These are phyloP conservation scores for Lignosus rhinocerotis DNA, from an alignment of 1,284 basidiomycete species.

Conservation along the genomic window DNA sequence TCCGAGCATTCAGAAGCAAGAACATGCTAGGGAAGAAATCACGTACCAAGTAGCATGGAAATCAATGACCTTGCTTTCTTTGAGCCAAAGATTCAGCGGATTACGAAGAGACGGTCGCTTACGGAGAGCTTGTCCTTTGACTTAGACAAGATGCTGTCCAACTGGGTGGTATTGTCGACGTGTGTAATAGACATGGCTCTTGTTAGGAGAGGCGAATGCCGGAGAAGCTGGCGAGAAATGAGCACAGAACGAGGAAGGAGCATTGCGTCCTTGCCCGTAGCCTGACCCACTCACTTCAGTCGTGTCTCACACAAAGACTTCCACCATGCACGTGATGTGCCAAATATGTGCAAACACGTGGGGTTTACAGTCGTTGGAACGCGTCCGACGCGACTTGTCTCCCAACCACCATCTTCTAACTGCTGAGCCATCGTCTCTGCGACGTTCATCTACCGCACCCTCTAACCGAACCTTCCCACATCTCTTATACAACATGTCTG, in stretches of 20 bases:
- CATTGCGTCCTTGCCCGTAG: conserved; percentile 12
- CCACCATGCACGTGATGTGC: conserved; percentile 17
- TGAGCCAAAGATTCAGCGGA: background rate
- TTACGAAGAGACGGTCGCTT: conserved; percentile 20
- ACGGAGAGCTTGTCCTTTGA: conserved; percentile 69
- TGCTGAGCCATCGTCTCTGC: conserved; percentile 15
- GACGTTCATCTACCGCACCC: conserved; percentile 2
- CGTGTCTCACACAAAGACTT: conserved; percentile 4
- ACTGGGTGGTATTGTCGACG: conserved; percentile 58
- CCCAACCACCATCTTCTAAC: conserved; percentile 20
- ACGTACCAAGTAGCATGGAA: conserved; percentile 77
- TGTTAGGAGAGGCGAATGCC: conserved; percentile 1
- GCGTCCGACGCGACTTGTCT: conserved; percentile 26
- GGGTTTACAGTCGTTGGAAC: conserved; percentile 21
- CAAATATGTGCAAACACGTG: conserved; percentile 28
- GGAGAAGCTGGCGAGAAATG: conserved; percentile 18
- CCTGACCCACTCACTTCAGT: background rate
- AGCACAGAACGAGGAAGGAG: conserved; percentile 19
- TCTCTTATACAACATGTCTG: conserved; percentile 56
- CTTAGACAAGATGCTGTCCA: conserved; percentile 59
- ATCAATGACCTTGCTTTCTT: conserved; percentile 67
- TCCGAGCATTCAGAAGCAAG: conserved; percentile 5
- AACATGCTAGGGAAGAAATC: background rate
- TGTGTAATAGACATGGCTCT: conserved; percentile 59
- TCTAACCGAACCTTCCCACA: conserved; percentile 7